Evolutionary conservation across 805 yeast genomes (phyloP), one percentile per base, ranked within the genome.

Genomic region (Lipomyces sp.): DNA sequence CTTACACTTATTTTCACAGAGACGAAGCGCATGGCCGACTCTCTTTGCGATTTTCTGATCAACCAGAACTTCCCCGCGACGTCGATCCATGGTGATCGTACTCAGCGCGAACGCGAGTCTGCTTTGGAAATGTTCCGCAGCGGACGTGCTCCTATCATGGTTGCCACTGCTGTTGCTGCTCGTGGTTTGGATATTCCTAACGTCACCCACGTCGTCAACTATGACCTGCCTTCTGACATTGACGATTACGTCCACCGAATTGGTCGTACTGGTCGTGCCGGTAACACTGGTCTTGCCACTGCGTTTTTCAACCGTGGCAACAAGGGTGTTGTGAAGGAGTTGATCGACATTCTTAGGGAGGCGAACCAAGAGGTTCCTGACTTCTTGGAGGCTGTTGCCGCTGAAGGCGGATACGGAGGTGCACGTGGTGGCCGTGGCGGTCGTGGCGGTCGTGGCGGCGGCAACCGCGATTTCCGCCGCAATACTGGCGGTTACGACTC

Each of bases 251-350:
- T 93, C 53, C 98, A 93, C 78, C 86, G 98, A 78, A 93, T 93
- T 69, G 98, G 98, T 81, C 91, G 98, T 83, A 93, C 99, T 68
- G 99, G 98, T 75, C 93, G 99, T 83, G 99, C 99, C 66, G 98
- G 98, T 80, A 93, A 93, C 77, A 83, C 85, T 57, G 99, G 99
- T 86, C 78, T 86, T 64, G 97, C 99, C 60, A 90, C 97, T 61
- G 95, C 99, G 45, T 93, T 93, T 78, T 87, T 93, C 75, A 93
- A 93, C 84, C 86, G 98, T 76, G 85, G 84, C 70, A 93, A 89
- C 81, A 81, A 79, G 68, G 89, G 89, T 68, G 78, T 95, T 65
- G 91, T 81, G 61, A 86, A 86, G 71, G 96, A 89, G 58, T 75
- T 93, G 70, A 71, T 88, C 66, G 95, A 87, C 49, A 79, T 93